These are phyloP conservation scores for Hypoxylon fuscum DNA, from an alignment of 495 filamentous ascomycete genomes.

Conservation along the genomic window DNA sequence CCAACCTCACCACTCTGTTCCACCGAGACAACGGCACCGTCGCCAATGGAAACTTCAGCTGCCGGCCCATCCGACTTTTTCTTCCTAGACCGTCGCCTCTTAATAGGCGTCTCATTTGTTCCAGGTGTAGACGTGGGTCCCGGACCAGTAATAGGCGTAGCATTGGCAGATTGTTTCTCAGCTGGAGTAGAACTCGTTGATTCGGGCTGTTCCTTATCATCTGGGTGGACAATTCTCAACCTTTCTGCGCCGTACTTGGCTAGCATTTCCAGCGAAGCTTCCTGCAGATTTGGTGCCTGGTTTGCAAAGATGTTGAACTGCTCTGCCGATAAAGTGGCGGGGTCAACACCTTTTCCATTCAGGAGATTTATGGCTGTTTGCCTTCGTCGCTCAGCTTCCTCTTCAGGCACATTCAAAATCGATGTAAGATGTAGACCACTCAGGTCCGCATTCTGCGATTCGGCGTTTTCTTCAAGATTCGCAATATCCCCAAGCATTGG, in stretches of 20 bases:
- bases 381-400: constrained; percentile 51
- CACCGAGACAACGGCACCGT: constrained; percentile 25
- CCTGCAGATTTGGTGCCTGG: constrained; percentile 56
- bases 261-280: constrained; percentile 56
- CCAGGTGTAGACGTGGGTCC: constrained; percentile 6
- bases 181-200: constrained; percentile 37
- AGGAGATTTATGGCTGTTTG: constrained; percentile 54
- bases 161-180: constrained; percentile 9
- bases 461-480: constrained; percentile 14
- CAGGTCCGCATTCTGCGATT: constrained; percentile 2
- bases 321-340: constrained; percentile 53
- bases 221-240: constrained; percentile 57
- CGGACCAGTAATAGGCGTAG: constrained; percentile 14
- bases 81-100: constrained; percentile 41
- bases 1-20: constrained; percentile 36
- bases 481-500: not conserved
- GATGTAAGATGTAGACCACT: constrained; percentile 22
- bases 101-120: constrained; percentile 25
- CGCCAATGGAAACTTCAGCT: constrained; percentile 20
- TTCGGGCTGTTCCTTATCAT: constrained; percentile 36
- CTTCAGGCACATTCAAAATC: constrained; percentile 53
- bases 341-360: constrained; percentile 46
- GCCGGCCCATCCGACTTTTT: constrained; percentile 37
- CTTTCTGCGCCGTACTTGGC: constrained; percentile 55
- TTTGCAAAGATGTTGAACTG: constrained; percentile 62